These are phyloP conservation scores for Saksenaea oblongispora DNA, from an alignment of 371 early-diverging fungal genomes.

Conservation along the genomic window DNA sequence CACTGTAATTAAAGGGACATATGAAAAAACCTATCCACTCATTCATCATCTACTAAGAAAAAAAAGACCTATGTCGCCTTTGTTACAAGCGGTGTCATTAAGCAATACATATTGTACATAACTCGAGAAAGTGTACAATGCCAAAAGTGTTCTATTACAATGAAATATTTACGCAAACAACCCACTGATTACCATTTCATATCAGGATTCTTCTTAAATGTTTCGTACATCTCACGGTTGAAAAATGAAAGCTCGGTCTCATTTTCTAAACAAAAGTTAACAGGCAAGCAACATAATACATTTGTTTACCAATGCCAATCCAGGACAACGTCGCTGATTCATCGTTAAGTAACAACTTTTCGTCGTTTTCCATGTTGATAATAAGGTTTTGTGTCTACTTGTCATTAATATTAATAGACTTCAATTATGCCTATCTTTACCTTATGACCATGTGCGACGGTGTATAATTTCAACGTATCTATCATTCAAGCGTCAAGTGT, in stretches of 20 bases:
- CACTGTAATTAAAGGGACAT: too few species aligned
- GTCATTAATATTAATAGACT: neutral
- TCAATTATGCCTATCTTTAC: slow-evolving; percentile 27
- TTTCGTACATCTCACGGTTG: slow-evolving; percentile 69
- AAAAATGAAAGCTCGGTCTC: slow-evolving; percentile 89
- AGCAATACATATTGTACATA: too few species aligned
- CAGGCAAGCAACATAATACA: neutral
- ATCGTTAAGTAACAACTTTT: slow-evolving; percentile 61
- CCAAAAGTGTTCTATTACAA: neutral
- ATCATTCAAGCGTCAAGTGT: slow-evolving; percentile 10
- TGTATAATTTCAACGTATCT: slow-evolving; percentile 88
- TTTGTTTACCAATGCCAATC: slow-evolving; percentile 63
- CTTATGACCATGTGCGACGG: slow-evolving; percentile 85
- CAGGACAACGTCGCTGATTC: slow-evolving; percentile 62
- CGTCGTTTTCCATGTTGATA: slow-evolving; percentile 85
- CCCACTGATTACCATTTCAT: slow-evolving; percentile 68
- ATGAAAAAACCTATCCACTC: too few species aligned
- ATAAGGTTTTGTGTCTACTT: slow-evolving; percentile 73
- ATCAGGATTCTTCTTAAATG: slow-evolving; percentile 77
- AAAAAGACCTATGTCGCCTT: too few species aligned
- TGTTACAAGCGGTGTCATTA: too few species aligned
- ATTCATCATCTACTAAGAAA: too few species aligned
- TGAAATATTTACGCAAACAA: neutral
- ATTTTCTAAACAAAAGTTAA: slow-evolving; percentile 56
- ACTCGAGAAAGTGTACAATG: too few species aligned